These are phyloP conservation scores for Gautieria morchelliformis DNA, from an alignment of 768 basidiomycete species.

Conservation along the genomic window DNA sequence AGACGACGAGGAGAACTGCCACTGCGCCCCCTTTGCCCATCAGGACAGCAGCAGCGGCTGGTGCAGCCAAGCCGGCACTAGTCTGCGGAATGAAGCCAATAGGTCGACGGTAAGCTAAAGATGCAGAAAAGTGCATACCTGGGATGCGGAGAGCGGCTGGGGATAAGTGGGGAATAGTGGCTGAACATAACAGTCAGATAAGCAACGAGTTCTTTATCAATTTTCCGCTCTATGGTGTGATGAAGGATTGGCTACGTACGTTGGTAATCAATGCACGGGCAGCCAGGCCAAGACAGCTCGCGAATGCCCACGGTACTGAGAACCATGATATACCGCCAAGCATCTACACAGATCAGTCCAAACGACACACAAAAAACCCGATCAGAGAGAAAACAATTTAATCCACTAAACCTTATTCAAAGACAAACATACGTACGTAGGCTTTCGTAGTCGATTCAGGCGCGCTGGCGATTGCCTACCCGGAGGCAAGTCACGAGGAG, in stretches of 20 bases:
- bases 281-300: conserved; percentile 36
- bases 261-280: conserved; percentile 27
- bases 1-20: conserved; percentile 35
- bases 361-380: too few species aligned
- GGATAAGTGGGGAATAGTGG: conserved; percentile 47
- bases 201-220: background rate
- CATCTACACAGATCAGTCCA: conserved; percentile 25
- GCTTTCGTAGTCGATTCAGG: conserved; percentile 43
- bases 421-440: conserved; percentile 26
- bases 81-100: conserved; percentile 15
- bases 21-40: conserved; percentile 37
- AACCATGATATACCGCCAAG: conserved; percentile 52
- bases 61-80: conserved; percentile 36
- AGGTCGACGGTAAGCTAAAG: background rate
- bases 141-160: conserved; percentile 26
- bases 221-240: background rate
- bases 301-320: conserved; percentile 42
- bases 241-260: conserved; percentile 11
- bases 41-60: conserved; percentile 36
- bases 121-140: background rate
- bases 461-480: conserved; percentile 40
- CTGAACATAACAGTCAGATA: conserved; percentile 15
- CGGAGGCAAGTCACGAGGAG: too few species aligned
- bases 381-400: background rate
- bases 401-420: background rate